phyloP scores from a whole-genome alignment of 2,329 filamentous ascomycete species.

The Fusarium papillatum region DNA sequence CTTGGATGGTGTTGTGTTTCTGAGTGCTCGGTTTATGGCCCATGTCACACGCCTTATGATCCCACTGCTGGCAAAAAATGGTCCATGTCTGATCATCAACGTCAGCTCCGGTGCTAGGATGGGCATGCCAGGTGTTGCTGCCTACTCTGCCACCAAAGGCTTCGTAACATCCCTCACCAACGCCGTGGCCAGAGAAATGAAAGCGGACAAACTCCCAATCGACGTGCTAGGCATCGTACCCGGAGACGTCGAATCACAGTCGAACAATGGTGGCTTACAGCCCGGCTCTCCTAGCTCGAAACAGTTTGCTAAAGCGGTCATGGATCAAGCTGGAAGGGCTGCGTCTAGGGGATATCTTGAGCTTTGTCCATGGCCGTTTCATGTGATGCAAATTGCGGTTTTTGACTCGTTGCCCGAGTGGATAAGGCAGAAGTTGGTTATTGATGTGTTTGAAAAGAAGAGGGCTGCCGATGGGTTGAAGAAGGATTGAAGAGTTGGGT shows the following conservation, averaged over 20 bases:
- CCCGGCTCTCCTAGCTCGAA: background rate
- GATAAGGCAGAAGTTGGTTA: background rate
- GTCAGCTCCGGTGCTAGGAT: background rate
- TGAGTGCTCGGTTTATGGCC: constrained; percentile 1
- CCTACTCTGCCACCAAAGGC: background rate
- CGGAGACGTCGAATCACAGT: background rate
- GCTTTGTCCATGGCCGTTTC: background rate
- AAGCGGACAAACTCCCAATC: background rate
- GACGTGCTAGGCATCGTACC: background rate
- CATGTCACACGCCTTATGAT: background rate
- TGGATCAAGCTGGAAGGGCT: background rate
- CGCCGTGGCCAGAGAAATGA: background rate
- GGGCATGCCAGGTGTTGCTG: background rate
- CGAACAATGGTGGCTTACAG: background rate
- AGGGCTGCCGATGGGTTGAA: background rate
- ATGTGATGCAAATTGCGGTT: background rate
- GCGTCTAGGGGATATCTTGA: background rate
- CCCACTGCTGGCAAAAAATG: background rate
- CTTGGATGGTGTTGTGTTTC: background rate
- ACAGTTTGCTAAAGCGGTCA: background rate
- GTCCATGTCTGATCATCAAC: background rate
- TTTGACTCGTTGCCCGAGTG: background rate
- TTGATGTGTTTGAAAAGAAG: background rate
- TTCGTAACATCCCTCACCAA: background rate
- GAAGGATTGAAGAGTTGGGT: background rate